Evolutionary conservation across 768 basidiomycete species (phyloP).

Genomic region (Pisolithus albus): DNA sequence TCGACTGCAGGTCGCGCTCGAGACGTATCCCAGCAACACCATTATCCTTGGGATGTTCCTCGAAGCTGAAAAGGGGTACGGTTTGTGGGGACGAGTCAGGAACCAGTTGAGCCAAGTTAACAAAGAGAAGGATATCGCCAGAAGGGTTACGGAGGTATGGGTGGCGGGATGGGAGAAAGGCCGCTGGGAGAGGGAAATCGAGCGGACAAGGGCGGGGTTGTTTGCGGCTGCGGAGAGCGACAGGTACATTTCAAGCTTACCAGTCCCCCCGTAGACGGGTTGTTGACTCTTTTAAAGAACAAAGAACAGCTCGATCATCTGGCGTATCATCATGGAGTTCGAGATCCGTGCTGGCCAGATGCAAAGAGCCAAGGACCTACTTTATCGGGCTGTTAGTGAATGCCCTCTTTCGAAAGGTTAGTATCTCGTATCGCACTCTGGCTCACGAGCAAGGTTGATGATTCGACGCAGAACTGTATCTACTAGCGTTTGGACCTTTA

Average conservation of each 20-base stretch:
- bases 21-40: constrained; percentile 62
- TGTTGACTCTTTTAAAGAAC: constrained; percentile 40
- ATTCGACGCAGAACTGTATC: constrained; percentile 54
- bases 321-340: constrained; percentile 71
- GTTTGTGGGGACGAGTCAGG: constrained; percentile 70
- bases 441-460: not conserved
- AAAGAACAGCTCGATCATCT: constrained; percentile 55
- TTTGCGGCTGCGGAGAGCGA: constrained; percentile 56
- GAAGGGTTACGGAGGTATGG: constrained; percentile 69
- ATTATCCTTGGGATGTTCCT: constrained; percentile 66
- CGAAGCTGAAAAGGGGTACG: constrained; percentile 70
- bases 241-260: constrained; percentile 39
- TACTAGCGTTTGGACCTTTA: constrained; percentile 69
- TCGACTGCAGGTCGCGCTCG: constrained; percentile 47
- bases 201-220: constrained; percentile 62
- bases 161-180: constrained; percentile 72
- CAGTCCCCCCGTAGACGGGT: not conserved
- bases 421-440: constrained; percentile 5
- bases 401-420: constrained; percentile 73
- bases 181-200: constrained; percentile 62
- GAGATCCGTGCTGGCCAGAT: constrained; percentile 60
- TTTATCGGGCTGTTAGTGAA: constrained; percentile 70
- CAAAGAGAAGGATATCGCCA: constrained; percentile 47
- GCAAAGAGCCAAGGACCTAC: constrained; percentile 57
- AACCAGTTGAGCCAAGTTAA: constrained; percentile 43